A percentile compares a stretch with the other conserved stretches of the same genome.
Evolutionary conservation across 2,329 filamentous ascomycete genomes (phyloP).

Genomic region (Epichloe uncinata): DNA sequence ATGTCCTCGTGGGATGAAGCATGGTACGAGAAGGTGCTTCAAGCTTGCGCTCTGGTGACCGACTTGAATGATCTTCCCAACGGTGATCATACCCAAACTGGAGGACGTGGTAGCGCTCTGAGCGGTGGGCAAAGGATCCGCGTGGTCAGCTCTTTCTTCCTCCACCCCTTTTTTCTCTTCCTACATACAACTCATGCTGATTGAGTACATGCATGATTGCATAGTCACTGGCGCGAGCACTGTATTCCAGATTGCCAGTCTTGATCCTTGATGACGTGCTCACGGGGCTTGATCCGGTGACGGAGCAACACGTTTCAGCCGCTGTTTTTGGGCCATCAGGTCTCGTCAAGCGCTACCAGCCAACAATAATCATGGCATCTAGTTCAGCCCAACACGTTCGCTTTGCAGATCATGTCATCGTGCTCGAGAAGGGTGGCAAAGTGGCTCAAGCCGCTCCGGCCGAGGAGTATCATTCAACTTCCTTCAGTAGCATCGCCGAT

Average conservation of each 20-base stretch:
- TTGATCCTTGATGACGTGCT: no score
- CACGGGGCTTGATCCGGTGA: no score
- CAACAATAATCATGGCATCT: no score
- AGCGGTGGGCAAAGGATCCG: conserved; percentile 16
- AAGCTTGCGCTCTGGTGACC: conserved; percentile 8
- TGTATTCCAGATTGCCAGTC: no score
- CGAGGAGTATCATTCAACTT: background rate
- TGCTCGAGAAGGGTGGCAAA: conserved; percentile 10
- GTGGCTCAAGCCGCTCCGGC: conserved; percentile 10
- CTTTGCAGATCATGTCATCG: conserved; percentile 13
- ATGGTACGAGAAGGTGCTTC: conserved; percentile 10
- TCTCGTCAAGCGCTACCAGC: no score
- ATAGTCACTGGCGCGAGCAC: no score
- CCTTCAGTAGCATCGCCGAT: no score
- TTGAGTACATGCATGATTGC: no score
- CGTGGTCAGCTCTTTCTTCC: background rate
- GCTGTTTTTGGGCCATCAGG: no score
- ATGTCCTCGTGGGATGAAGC: conserved; percentile 7
- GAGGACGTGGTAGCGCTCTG: conserved; percentile 10
- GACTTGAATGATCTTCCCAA: conserved; percentile 10
- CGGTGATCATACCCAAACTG: conserved; percentile 11
- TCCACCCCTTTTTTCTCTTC: no score
- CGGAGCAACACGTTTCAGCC: no score
- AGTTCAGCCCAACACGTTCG: conserved; percentile 8
- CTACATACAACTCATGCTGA: no score